Evolutionary conservation across 1,139 yeast species (phyloP), one percentile per base, ranked within the genome.

Genomic region (Candida tropicalis): DNA sequence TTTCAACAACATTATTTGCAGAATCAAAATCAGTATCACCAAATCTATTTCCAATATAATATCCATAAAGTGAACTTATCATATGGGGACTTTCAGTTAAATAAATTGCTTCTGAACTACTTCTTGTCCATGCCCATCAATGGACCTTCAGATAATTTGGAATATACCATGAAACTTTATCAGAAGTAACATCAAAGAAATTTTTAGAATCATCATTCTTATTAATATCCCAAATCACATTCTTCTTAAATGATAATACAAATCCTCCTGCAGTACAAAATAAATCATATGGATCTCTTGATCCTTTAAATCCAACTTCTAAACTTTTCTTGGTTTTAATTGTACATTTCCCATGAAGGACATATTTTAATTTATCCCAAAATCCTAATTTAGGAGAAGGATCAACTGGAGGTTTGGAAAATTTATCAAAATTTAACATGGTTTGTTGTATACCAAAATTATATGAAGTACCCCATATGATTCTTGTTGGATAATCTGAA

Each of bases 401-500:
- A 54, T 80, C 99, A 77, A 88, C 66, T 63, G 87, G 87, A 1
- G 87, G 87, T 54, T 84, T 93, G 0, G 95, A 82, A 59, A 91
- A 87, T 42, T 86, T 84, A 55, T 90, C 97, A 53, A 91, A 76
- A 46, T 82, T 86, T 43, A 82, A 69, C 84, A 87, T 87, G 1
- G 84, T 75, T 52, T 89, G 93, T 52, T 89, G 91, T 32, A 91
- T 76, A 1, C 90, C 95, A 31, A 96, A 91, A 54, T 84, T 89
- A 56, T 84, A 84, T 0, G 90, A 85, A 28, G 84, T 83, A 23
- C 96, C 95, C 96, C 97, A 90, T 0, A 88, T 81, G 34, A 88
- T 81, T 28, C 87, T 69, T 0, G 95, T 80, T 0, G 93, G 83
- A 7, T 64, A 61, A 15, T 70, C 67, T 0, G 95, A 77, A 44